Evolutionary conservation across 306 rosid genomes (phyloP), one percentile per base, ranked within the genome.

Genomic region (Ormosia semicastrata): DNA sequence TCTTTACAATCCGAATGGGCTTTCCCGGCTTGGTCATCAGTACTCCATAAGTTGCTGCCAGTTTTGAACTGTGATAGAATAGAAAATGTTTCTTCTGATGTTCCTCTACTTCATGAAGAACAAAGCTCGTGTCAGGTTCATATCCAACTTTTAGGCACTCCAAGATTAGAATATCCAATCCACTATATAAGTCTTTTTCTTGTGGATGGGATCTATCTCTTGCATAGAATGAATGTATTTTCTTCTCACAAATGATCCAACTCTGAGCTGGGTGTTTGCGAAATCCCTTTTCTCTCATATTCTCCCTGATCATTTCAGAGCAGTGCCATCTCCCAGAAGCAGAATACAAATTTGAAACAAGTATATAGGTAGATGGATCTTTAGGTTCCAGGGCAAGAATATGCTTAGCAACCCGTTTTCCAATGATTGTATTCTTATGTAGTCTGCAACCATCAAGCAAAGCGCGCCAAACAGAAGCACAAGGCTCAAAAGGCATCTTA

Each of bases 21-120:
- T 87, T 87, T 79, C 97, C 90, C 0, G 90, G 91, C 71, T 77
- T 90, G 58, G 81, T 81, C 88, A 43, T 90, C 71, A 95, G 86
- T 69, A 93, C 79, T 64, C 94, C 98, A 46, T 84, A 95, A 80
- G 97, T 79, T 67, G 93, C 94, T 29, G 97, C 95, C 18, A 91
- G 86, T 82, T 90, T 93, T 49, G 90, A 83, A 74, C 92, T 87
- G 84, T 95, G 98, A 83, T 85, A 71, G 89, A 89, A 91, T 69
- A 93, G 83, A 62, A 95, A 93, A 24, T 81, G 84, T 81, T 84
- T 85, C 90, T 93, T 93, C 80, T 90, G 97, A 59, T 85, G 77
- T 85, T 95, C 98, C 82, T 95, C 99, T 17, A 90, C 95, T 79
- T 95, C 98, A 57, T 91, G 99, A 68, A 90, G 94, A 76, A 93